Evolutionary conservation across 306 rosid genomes (phyloP).

Genomic region (Acacia acuminata): DNA sequence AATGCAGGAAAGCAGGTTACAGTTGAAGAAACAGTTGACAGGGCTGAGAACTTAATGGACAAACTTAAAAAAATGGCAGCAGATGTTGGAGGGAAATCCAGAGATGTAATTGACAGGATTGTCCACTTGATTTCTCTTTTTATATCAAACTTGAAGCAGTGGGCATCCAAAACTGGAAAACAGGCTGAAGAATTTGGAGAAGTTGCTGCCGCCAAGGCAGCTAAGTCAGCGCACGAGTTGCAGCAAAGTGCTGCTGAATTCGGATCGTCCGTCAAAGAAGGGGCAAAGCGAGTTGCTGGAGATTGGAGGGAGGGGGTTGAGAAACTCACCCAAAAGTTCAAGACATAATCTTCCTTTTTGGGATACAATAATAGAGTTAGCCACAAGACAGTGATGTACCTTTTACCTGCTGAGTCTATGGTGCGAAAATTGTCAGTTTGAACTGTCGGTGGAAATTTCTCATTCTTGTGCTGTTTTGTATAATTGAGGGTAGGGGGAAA

Average conservation of each 20-base stretch:
- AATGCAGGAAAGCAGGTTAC: conserved; percentile 67
- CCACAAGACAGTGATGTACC: neutral
- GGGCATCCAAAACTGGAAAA: conserved; percentile 57
- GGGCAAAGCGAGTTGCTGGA: conserved; percentile 74
- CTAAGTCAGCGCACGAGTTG: conserved; percentile 57
- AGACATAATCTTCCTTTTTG: conserved; percentile 46
- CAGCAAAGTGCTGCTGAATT: conserved; percentile 64
- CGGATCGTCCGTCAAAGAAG: conserved; percentile 59
- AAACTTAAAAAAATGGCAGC: conserved; percentile 69
- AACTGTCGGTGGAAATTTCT: neutral
- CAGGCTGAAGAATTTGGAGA: conserved; percentile 59
- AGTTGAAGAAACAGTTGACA: conserved; percentile 61
- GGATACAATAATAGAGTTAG: neutral
- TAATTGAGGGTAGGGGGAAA: neutral
- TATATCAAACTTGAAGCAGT: conserved; percentile 61
- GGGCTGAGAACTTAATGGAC: conserved; percentile 72
- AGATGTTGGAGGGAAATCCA: conserved; percentile 65
- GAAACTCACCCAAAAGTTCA: conserved; percentile 85
- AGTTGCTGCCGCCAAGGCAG: conserved; percentile 50
- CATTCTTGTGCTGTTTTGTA: neutral
- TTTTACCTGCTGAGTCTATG: neutral
- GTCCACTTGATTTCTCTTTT: conserved; percentile 54
- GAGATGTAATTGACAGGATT: conserved; percentile 57
- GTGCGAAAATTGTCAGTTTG: neutral
- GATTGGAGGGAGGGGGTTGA: conserved; percentile 94